Conservation (phyloP, 495 filamentous ascomycete genomes). For the Aspergillus leporis region DNA sequence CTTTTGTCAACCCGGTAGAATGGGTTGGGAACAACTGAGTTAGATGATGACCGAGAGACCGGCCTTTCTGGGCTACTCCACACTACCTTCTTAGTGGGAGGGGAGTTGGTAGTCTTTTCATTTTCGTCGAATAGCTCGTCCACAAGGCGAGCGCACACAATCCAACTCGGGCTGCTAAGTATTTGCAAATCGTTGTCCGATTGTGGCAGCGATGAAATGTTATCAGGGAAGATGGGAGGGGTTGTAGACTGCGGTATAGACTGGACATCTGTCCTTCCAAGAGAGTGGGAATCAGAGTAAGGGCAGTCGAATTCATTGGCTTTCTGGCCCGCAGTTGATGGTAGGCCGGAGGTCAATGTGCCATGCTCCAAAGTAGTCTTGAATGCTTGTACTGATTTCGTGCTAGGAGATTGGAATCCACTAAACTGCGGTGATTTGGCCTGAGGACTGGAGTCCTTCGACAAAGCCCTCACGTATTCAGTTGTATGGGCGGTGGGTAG, state of each 20-base stretch:
- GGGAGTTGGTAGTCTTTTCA: background rate
- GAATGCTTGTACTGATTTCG: background rate
- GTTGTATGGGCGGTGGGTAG: background rate
- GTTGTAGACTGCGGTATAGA: slow-evolving; percentile 5
- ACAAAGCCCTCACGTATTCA: background rate
- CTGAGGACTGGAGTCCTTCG: slow-evolving; percentile 11
- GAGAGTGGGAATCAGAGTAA: background rate
- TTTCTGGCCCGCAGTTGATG: background rate
- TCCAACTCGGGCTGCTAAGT: slow-evolving; percentile 17
- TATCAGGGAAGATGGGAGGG: slow-evolving; percentile 4
- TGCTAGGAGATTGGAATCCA: slow-evolving; percentile 19
- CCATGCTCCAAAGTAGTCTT: background rate
- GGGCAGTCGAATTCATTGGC: slow-evolving; percentile 3
- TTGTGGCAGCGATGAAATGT: background rate
- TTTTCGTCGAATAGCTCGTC: background rate
- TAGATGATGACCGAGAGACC: slow-evolving; percentile 9
- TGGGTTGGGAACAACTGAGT: slow-evolving; percentile 26
- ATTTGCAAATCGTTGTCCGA: slow-evolving; percentile 17
- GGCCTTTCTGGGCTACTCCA: slow-evolving; percentile 7
- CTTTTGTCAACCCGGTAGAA: slow-evolving; percentile 29
- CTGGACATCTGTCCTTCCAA: slow-evolving; percentile 1
- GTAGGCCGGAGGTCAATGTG: background rate
- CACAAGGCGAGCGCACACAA: slow-evolving; percentile 16
- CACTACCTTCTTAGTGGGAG: slow-evolving; percentile 4
- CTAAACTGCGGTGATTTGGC: slow-evolving; percentile 23